A percentile compares a stretch with the other conserved stretches of the same genome.
phyloP scores from a whole-genome alignment of 352 stramenopile species.

The Pythium sp. region DNA sequence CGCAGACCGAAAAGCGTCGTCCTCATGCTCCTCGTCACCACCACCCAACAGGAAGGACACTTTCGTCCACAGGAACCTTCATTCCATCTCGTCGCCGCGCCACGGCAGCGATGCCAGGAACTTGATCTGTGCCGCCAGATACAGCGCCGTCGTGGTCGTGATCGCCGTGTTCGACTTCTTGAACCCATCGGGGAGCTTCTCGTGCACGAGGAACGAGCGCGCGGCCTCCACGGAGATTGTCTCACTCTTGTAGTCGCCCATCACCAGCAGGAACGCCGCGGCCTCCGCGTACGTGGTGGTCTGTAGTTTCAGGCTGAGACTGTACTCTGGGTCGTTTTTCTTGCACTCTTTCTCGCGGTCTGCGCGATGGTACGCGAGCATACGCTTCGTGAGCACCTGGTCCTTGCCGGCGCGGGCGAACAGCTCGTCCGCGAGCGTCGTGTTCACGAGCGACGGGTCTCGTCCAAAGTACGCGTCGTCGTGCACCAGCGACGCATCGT shows the following conservation, averaged over 20 bases:
- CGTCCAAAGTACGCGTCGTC: constrained; percentile 43
- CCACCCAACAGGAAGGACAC: constrained; percentile 4
- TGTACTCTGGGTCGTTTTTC: constrained; percentile 39
- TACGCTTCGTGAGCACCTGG: constrained; percentile 29
- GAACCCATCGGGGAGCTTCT: constrained; percentile 49
- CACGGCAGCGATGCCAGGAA: constrained; percentile 20
- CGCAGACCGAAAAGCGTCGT: constrained; percentile 4
- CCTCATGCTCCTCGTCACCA: neutral
- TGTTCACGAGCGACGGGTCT: constrained; percentile 45
- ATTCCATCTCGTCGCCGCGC: constrained; percentile 1
- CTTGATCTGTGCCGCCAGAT: constrained; percentile 44
- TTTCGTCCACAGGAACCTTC: constrained; percentile 2
- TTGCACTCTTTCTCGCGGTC: constrained; percentile 43
- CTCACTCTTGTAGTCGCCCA: constrained; percentile 36
- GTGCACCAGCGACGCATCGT: constrained; percentile 70
- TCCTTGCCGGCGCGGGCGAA: constrained; percentile 28
- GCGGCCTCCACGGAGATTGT: constrained; percentile 41
- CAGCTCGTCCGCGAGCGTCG: constrained; percentile 36
- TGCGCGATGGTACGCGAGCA: constrained; percentile 42
- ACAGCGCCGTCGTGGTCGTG: constrained; percentile 28
- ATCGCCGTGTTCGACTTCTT: constrained; percentile 30
- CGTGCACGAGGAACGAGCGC: constrained; percentile 44
- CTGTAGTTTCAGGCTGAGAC: constrained; percentile 35
- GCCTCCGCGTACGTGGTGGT: constrained; percentile 43
- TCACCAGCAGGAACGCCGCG: constrained; percentile 41